Conservation (phyloP, 225 moss, liverwort and hornwort species). For the Bryoerythrophyllum caledonicum region DNA sequence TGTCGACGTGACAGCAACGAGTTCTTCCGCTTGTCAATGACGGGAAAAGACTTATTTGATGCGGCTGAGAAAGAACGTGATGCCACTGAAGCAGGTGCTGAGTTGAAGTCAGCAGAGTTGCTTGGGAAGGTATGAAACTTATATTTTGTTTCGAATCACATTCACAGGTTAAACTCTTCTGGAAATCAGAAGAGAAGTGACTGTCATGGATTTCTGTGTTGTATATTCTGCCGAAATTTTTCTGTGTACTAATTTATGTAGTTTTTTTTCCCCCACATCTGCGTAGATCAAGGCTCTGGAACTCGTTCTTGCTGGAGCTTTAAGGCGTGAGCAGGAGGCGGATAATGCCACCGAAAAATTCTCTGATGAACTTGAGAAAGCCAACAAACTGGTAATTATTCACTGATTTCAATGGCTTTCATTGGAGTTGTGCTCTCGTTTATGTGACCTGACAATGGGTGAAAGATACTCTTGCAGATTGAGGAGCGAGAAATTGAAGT, state of each 20-base stretch:
- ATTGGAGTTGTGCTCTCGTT: neutral
- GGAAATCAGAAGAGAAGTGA: too few species aligned
- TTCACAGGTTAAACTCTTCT: too few species aligned
- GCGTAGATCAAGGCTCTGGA: slow-evolving; percentile 52
- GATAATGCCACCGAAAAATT: slow-evolving; percentile 27
- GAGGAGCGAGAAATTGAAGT: slow-evolving; percentile 41
- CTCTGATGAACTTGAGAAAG: slow-evolving; percentile 26
- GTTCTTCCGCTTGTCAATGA: slow-evolving; percentile 46
- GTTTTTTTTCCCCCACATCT: neutral
- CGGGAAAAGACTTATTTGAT: slow-evolving; percentile 40
- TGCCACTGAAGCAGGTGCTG: slow-evolving; percentile 26
- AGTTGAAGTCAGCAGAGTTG: slow-evolving; percentile 47
- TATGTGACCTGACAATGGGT: neutral
- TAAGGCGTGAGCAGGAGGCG: slow-evolving; percentile 52
- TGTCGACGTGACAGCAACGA: slow-evolving; percentile 59
- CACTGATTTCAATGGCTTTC: too few species aligned
- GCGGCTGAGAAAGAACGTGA: slow-evolving; percentile 32
- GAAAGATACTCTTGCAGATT: slow-evolving; percentile 27
- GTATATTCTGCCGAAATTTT: neutral
- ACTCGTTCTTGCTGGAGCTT: slow-evolving; percentile 54
- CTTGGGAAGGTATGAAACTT: slow-evolving; percentile 45
- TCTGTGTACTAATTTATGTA: neutral
- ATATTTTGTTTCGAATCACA: too few species aligned
- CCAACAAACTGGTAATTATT: slow-evolving; percentile 29
- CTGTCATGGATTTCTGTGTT: too few species aligned